Conservation (phyloP, 2,329 filamentous ascomycete species). For the Fusarium penzigii region DNA sequence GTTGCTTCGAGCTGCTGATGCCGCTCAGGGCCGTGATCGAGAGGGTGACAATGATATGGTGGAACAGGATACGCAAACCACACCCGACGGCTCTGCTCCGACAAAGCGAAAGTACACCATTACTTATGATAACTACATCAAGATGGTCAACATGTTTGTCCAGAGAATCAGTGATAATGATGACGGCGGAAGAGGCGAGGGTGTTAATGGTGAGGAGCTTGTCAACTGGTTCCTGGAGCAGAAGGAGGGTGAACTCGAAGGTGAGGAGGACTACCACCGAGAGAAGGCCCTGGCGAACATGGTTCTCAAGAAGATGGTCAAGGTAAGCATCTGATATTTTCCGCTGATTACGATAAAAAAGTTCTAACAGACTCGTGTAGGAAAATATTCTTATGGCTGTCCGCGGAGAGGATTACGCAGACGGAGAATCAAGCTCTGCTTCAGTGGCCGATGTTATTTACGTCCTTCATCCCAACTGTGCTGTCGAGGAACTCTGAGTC, state of each 20-base stretch:
- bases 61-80: conserved; percentile 37
- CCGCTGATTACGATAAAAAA: conserved; percentile 10
- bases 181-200: conserved; percentile 73
- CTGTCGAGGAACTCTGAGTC: conserved; percentile 63
- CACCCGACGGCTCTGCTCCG: conserved; percentile 39
- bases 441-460: conserved; percentile 61
- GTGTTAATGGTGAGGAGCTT: conserved; percentile 80
- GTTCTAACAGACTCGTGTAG: conserved; percentile 48
- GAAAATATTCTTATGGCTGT: conserved; percentile 89
- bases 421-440: conserved; percentile 46
- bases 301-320: conserved; percentile 94
- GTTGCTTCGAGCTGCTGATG: conserved; percentile 43
- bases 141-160: conserved; percentile 85
- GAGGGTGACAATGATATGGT: conserved; percentile 48
- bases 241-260: conserved; percentile 79
- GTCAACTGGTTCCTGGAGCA: conserved; percentile 91
- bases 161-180: conserved; percentile 82
- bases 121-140: conserved; percentile 92
- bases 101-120: conserved; percentile 74
- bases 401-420: conserved; percentile 59
- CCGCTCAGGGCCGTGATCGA: conserved; percentile 46
- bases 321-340: conserved; percentile 58
- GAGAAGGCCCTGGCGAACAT: conserved; percentile 76
- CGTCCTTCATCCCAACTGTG: conserved; percentile 92
- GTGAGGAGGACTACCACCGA: conserved; percentile 75